Base-by-base conservation (phyloP, 352 stramenopile genomes). In the Phytophthora ohioensis region DNA sequence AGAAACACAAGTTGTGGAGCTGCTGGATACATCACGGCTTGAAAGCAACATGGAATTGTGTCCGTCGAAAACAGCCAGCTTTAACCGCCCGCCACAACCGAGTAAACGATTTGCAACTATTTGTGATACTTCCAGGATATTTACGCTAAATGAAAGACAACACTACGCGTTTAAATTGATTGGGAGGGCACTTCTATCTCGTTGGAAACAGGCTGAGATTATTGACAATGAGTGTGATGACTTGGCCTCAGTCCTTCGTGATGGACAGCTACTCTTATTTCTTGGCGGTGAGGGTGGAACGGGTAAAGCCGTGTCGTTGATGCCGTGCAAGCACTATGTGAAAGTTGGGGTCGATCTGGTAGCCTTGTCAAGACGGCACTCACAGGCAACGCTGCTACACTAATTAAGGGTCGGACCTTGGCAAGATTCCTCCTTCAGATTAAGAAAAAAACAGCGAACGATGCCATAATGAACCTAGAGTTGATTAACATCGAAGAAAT, bases 261-360 rank as follows among this genome's bases (percentile, higher is more conserved):
- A 15, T 12, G 39, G 11, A 2, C 39, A 41, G 10, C 35, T 41
- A 12, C 39, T 6, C 10, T 31, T 56, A 7, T 65, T 65, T 57
- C 27, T 65, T 8, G 46, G 34, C 31, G 45, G 46, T 10, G 35
- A 65, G 30, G 45, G 45, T 35, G 45, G 45, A 10, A 63, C 55
- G 2, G 57, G 57, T 5, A 64, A 64, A 64, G 17, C 21, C 34
- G 57, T 6, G 45, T 57, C 9, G 15, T 64, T 11, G 57, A 51
- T 15, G 46, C 45, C 6, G 45, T 64, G 3, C 12, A 48, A n/a
- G 27, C 57, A 13, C 27, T 64, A 12, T 64, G 57, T 17, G 35
- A 39, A 5, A 57, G 57, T 15, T 57, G 46, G 57, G 10, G 13
- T 3, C 45, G 57, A 9, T 32, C 46, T 3, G 12, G 38, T 10